These are phyloP conservation scores for Metarhizium album DNA, from an alignment of 2,329 filamentous ascomycete genomes.

Conservation along the genomic window DNA sequence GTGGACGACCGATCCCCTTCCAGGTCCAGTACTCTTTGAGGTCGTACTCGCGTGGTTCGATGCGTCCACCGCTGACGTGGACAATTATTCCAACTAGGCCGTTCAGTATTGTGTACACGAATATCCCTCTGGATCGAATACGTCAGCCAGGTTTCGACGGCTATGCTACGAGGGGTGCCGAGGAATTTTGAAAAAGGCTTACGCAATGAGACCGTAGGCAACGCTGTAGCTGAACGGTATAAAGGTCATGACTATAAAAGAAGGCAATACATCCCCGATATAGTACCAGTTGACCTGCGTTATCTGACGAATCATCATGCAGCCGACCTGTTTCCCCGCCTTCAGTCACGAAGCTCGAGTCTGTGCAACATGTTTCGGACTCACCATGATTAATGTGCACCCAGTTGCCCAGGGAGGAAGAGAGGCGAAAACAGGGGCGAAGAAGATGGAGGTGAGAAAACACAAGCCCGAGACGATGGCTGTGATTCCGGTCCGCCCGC, in stretches of 20 bases:
- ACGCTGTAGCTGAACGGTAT: slow-evolving; percentile 75
- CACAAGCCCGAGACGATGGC: slow-evolving; percentile 58
- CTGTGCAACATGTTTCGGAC: slow-evolving; percentile 9
- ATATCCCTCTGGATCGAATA: slow-evolving; percentile 32
- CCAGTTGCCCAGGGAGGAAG: slow-evolving; percentile 72
- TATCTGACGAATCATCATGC: slow-evolving; percentile 68
- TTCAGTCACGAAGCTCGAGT: background rate
- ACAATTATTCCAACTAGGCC: slow-evolving; percentile 34
- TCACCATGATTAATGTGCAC: slow-evolving; percentile 57
- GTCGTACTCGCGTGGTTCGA: slow-evolving; percentile 41
- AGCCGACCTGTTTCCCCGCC: slow-evolving; percentile 45
- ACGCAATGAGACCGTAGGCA: slow-evolving; percentile 66
- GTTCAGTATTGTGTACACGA: slow-evolving; percentile 43
- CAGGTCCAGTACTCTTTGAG: slow-evolving; percentile 46
- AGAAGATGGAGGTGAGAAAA: slow-evolving; percentile 63
- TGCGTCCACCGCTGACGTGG: slow-evolving; percentile 28
- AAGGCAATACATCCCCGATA: slow-evolving; percentile 64
- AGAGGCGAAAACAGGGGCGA: slow-evolving; percentile 65
- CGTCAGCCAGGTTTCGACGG: background rate
- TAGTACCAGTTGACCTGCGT: slow-evolving; percentile 68
- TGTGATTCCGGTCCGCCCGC: slow-evolving; percentile 62
- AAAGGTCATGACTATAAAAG: slow-evolving; percentile 63
- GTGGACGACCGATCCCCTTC: slow-evolving; percentile 35
- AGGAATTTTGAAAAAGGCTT: slow-evolving; percentile 26
- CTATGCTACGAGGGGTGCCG: too few relatives aligned